phyloP scores from a whole-genome alignment of 1,139 yeast species.

The Nakaseomyces delphensis region DNA sequence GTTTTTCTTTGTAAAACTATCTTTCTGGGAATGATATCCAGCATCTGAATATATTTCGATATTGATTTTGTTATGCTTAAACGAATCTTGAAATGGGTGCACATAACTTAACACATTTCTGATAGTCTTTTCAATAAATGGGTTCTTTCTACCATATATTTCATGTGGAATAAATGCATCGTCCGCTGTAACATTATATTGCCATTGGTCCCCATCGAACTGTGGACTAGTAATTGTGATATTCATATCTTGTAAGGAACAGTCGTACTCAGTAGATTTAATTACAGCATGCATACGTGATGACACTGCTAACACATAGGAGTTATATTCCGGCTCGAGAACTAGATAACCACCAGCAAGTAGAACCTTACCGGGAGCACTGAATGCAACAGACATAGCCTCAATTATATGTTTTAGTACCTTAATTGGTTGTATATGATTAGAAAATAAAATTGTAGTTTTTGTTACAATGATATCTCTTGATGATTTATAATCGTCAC shows the following conservation, averaged over 20 bases:
- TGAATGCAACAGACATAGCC: slow-evolving; percentile 39
- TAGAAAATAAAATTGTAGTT: not conserved
- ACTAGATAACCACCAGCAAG: slow-evolving; percentile 93
- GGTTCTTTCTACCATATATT: slow-evolving; percentile 41
- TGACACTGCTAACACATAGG: slow-evolving; percentile 82
- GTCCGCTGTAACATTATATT: slow-evolving; percentile 34
- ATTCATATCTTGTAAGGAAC: slow-evolving; percentile 17
- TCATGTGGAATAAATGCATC: slow-evolving; percentile 25
- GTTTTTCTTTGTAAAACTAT: slow-evolving; percentile 34
- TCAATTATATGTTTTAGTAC: too few species aligned
- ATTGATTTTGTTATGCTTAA: slow-evolving; percentile 26
- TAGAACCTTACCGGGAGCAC: slow-evolving; percentile 94
- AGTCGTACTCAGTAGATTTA: slow-evolving; percentile 13
- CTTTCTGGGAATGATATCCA: slow-evolving; percentile 75
- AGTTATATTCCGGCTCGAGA: slow-evolving; percentile 60
- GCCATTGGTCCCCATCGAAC: slow-evolving; percentile 64
- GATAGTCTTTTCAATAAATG: slow-evolving; percentile 66
- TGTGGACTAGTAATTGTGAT: slow-evolving; percentile 68
- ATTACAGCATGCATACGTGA: slow-evolving; percentile 82
- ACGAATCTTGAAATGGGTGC: not conserved
- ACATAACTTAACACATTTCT: slow-evolving; percentile 49
- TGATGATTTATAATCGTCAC: too few species aligned
- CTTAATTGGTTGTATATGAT: too few species aligned
- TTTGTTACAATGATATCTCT: not conserved
- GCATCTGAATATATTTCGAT: slow-evolving; percentile 75